Base-by-base conservation (phyloP, 2,329 filamentous ascomycete genomes). In the Sclerotinia minor region DNA sequence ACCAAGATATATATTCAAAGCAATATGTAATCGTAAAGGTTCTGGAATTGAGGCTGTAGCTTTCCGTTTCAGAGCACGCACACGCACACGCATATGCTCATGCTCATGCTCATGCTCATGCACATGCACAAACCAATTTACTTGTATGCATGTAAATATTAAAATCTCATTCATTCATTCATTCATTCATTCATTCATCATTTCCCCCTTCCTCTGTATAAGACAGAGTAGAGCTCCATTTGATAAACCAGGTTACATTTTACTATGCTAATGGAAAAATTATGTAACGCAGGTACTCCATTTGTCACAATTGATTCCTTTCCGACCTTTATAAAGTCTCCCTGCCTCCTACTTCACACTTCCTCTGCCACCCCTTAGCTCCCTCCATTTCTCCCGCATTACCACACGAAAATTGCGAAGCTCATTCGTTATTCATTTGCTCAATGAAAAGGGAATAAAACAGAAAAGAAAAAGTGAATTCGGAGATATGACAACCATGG, bases 401-500 rank as follows among this genome's bases (percentile, higher is more conserved):
- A 65, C 53, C 64, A 47, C 49, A 49, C 29, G 60, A 17, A 65
- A 38, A 58, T 45, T 49, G n/a, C 32, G 55, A 47, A 41, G 54
- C 13, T 50, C 53, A 38, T 35, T 50, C 58, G 44, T 61, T 47
- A 38, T 61, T 58, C 44, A 65, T 65, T 65, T 44, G 53, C 53
- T 65, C 53, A 59, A 59, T 49, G 54, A 38, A 38, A 57, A 50
- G 45, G 26, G 29, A 50, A 47, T 32, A 59, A 59, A 59, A 29
- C 21, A 65, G 45, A 15, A 64, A 64, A 29, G n/a, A 29, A 41
- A 64, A 41, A 17, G 38, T 21, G 17, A 64, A 57, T n/a, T 26
- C 38, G 53, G 47, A 70, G 69, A 71, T 44, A 68, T 54, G 60
- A 67, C 41, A 58, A 50, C 60, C 58, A 29, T 44, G 21, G 41